phyloP scores from a whole-genome alignment of 306 rosid genomes.

The Carpinus viminea region DNA sequence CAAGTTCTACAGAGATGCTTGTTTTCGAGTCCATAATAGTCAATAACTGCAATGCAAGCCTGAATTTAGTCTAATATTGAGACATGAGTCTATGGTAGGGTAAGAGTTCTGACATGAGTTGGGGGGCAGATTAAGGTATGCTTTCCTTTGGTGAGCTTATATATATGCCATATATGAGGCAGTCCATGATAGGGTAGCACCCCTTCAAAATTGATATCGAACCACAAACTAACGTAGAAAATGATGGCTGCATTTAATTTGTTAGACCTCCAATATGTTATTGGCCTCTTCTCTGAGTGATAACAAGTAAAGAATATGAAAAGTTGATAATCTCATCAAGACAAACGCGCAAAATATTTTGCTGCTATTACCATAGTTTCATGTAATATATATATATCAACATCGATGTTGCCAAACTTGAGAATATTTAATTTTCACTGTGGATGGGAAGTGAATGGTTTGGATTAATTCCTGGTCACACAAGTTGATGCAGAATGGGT shows the following conservation, averaged over 20 bases:
- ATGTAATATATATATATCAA: neutral
- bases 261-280: neutral
- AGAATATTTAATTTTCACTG: neutral
- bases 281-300: neutral
- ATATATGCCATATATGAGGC: neutral
- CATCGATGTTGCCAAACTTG: neutral
- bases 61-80: conserved; percentile 9
- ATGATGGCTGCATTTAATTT: neutral
- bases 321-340: neutral
- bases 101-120: conserved; percentile 6
- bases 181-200: neutral
- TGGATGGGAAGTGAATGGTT: neutral
- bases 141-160: conserved; percentile 12
- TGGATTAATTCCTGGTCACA: neutral
- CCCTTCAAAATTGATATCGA: neutral
- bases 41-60: neutral
- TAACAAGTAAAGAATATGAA: neutral
- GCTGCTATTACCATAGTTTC: neutral
- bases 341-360: neutral
- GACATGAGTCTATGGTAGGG: neutral
- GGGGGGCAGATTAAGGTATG: neutral
- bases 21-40: conserved; percentile 15
- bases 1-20: neutral
- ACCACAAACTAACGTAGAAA: neutral
- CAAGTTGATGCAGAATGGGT: neutral